Percentiles rank a stretch among this genome's conserved stretches.
Evolutionary conservation across 2,329 filamentous ascomycete species (phyloP).

Genomic region (Sordariomycetes sp.): DNA sequence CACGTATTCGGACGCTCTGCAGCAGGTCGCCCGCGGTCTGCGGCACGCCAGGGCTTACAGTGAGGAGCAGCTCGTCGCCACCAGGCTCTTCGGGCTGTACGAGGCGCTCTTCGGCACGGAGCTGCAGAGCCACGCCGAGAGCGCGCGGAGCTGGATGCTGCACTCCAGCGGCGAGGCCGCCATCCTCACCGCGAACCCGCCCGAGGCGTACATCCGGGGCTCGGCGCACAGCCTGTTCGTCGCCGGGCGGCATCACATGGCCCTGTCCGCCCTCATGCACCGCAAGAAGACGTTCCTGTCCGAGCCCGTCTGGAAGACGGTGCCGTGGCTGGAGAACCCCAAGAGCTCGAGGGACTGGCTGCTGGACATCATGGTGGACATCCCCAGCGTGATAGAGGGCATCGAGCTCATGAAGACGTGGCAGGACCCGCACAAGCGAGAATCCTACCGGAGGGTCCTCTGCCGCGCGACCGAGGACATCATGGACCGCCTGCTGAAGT

Average conservation of each 20-base stretch:
- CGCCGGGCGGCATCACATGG: conserved; percentile 2
- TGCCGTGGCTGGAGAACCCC: conserved; percentile 26
- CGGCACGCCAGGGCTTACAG: not conserved
- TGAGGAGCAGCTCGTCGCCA: conserved; percentile 1
- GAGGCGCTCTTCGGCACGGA: conserved; percentile 3
- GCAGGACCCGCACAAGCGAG: not conserved
- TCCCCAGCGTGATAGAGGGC: conserved; percentile 4
- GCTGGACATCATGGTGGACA: conserved; percentile 5
- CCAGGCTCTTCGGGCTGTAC: conserved; percentile 4
- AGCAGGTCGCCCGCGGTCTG: not conserved
- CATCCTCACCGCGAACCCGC: conserved; percentile 1
- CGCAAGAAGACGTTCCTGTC: conserved; percentile 2
- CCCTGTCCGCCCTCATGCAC: not conserved
- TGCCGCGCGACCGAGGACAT: not conserved
- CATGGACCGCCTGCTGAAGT: conserved; percentile 1
- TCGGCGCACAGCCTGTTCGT: conserved; percentile 1
- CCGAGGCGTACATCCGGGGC: not conserved
- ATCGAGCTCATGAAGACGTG: not conserved
- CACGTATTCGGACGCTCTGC: conserved; percentile 4
- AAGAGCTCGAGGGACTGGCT: conserved; percentile 22
- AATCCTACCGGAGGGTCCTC: not conserved
- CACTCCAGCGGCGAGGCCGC: conserved; percentile 1
- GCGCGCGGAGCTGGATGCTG: conserved; percentile 1
- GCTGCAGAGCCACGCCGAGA: not conserved
- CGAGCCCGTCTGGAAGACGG: conserved; percentile 2